Base-by-base conservation (phyloP, 305 asterid species). In the Fraxinus xanthoxyloides region DNA sequence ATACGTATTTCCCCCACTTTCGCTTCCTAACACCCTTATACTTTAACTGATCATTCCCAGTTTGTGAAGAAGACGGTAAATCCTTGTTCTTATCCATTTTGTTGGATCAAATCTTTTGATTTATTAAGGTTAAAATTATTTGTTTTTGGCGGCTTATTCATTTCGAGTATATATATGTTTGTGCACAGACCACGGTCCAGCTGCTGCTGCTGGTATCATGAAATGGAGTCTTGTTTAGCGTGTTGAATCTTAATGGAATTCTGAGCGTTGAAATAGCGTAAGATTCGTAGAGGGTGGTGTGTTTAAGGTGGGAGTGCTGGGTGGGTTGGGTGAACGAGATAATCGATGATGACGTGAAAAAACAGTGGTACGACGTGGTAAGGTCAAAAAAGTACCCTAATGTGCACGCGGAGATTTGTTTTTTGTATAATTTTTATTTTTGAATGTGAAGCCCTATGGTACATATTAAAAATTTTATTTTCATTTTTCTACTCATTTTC, bases 1-100 rank as follows among this genome's bases (percentile, higher is more conserved):
- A 87, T 0, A 90, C 95, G 65, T 89, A 91, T 67, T 91, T 91
- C 13, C 94, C 94, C 94, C 94, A 91, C 69, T 89, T 91, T 82
- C 95, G 73, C 88, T 81, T 82, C 70, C 93, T 9, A 7, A 90
- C 95, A 1, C 94, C 94, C 77, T 87, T 88, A 84, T 88, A 91
- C 85, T 85, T 84, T 8, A 51, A 0, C 70, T 84, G 86, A 13
- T 38, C 9, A 10, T 28, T 0, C 7, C 26, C 46, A 65, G 79
- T 3, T 15, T 74, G 1, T 56, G 89, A 34, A 1, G 85, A 34
- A 31, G 77, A 72, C 8, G 77, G 4, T 1, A 77, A 10, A 1
- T 78, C 51, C 32, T 56, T 2, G 21, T 83, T 77, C 76, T 77
- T 79, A 12, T 54, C 84, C 90, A 85, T 87, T 35, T 24, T 74